Conservation (phyloP, 2,329 filamentous ascomycete genomes). For the Diaporthe humulicola region DNA sequence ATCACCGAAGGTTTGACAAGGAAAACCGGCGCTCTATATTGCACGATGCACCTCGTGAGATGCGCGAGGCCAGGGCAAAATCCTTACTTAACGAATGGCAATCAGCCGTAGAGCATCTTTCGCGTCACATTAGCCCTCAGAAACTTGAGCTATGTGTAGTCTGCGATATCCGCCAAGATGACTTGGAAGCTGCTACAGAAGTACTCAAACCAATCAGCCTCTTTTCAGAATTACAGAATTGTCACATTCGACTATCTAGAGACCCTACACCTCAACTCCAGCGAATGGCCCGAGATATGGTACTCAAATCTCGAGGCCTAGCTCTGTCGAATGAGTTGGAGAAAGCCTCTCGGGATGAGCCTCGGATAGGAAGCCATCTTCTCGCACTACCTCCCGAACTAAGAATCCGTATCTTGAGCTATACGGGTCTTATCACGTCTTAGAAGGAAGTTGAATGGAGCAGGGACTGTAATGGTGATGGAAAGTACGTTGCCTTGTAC, state of each 20-base stretch:
- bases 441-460: neutral
- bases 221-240: neutral
- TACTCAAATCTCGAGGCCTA: neutral
- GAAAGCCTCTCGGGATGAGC: neutral
- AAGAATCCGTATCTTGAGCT: neutral
- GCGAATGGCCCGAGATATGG: neutral
- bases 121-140: neutral
- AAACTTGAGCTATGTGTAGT: neutral
- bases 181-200: neutral
- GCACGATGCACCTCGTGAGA: neutral
- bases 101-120: neutral
- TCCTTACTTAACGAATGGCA: neutral
- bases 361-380: neutral
- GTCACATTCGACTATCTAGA: constrained; percentile 4
- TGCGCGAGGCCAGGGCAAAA: neutral
- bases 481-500: neutral
- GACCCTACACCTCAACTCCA: neutral
- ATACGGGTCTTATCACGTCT: neutral
- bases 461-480: neutral
- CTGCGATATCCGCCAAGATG: neutral
- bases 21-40: neutral
- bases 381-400: neutral
- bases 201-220: neutral
- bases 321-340: neutral
- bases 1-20: neutral